Conservation (phyloP, 192 early-diverging fungal species). For the Chytriomyces sp. region DNA sequence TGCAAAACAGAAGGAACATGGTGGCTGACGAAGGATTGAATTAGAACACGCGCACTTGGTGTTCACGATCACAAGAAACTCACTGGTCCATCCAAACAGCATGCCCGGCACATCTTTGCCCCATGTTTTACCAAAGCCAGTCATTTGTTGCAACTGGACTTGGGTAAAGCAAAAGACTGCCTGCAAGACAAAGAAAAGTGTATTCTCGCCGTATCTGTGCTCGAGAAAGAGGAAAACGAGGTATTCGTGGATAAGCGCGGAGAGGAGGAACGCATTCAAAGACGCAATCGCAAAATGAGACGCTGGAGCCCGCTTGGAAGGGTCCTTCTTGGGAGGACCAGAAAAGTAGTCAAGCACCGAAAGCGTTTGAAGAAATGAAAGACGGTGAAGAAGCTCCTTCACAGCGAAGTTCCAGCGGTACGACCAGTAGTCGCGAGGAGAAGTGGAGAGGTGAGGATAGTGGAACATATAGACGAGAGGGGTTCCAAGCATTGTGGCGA, state of each 20-base stretch:
- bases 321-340: background rate
- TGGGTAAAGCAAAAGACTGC: slow-evolving; percentile 5
- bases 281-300: background rate
- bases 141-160: background rate
- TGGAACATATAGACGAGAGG: background rate
- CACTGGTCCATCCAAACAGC: background rate
- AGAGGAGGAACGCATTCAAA: slow-evolving; percentile 11
- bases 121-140: slow-evolving; percentile 11
- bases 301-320: background rate
- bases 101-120: background rate
- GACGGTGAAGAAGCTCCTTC: slow-evolving; percentile 5
- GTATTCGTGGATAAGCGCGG: slow-evolving; percentile 14
- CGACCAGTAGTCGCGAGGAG: slow-evolving; percentile 6
- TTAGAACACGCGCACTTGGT: background rate
- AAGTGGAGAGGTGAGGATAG: background rate
- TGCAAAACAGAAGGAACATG: background rate
- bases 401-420: slow-evolving; percentile 4
- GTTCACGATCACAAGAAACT: background rate
- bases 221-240: background rate
- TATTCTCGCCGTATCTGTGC: slow-evolving; percentile 7
- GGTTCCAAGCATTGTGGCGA: background rate
- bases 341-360: background rate
- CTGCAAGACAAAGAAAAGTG: slow-evolving; percentile 2
- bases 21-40: background rate
- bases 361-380: slow-evolving; percentile 1